A percentile compares a stretch with the other conserved stretches of the same genome.
Evolutionary conservation across 192 early-diverging fungal genomes (phyloP).

Genomic region (Umbelopsis sp.): DNA sequence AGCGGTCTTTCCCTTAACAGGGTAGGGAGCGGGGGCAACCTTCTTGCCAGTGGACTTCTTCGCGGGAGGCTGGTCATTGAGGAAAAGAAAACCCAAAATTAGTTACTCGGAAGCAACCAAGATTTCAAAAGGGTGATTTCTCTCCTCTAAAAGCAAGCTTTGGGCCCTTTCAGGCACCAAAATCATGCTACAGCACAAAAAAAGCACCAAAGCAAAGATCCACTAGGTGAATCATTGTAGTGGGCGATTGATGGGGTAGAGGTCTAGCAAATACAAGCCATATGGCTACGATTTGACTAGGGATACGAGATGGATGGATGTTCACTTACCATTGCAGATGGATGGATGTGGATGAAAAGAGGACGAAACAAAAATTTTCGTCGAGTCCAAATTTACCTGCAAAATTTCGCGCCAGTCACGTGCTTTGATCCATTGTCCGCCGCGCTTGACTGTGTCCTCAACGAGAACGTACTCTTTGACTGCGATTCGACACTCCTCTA

Average conservation of each 20-base stretch:
- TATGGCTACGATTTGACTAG: slow-evolving; percentile 14
- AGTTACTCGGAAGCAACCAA: slow-evolving; percentile 22
- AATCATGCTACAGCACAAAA: slow-evolving; percentile 15
- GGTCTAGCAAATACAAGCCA: neutral
- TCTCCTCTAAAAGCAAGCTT: slow-evolving; percentile 20
- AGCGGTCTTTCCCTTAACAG: slow-evolving; percentile 66
- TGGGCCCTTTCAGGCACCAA: neutral
- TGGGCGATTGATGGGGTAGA: slow-evolving; percentile 19
- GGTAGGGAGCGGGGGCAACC: slow-evolving; percentile 86
- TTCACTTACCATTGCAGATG: slow-evolving; percentile 8
- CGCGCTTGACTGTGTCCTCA: neutral
- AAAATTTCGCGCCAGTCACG: neutral
- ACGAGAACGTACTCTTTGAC: neutral
- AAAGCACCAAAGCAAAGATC: slow-evolving; percentile 9
- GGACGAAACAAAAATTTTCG: neutral
- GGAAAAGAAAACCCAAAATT: slow-evolving; percentile 22
- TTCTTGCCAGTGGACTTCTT: slow-evolving; percentile 75
- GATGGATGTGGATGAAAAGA: slow-evolving; percentile 14
- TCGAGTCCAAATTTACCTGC: neutral
- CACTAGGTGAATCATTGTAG: neutral
- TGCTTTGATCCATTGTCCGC: neutral
- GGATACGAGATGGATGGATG: slow-evolving; percentile 15
- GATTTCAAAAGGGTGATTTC: neutral
- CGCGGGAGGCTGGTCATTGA: slow-evolving; percentile 29
- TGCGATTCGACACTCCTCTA: neutral